Evolutionary conservation across 192 early-diverging fungal genomes (phyloP).

Genomic region (Backusella mclennaniae): DNA sequence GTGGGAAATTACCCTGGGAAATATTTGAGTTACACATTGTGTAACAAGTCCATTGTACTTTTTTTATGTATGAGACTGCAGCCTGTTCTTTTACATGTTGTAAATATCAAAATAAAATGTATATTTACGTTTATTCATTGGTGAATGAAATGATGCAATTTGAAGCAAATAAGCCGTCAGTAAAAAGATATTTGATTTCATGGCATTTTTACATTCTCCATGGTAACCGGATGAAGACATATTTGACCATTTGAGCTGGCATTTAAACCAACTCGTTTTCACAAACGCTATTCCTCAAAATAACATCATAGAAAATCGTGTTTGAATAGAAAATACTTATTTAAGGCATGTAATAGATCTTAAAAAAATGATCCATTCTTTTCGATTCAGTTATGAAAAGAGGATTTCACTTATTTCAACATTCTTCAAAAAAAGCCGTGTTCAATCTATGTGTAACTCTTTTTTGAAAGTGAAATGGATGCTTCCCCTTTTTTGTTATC

Average conservation of each 20-base stretch:
- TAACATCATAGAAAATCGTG: neutral
- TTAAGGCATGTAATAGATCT: no score
- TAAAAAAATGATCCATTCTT: no score
- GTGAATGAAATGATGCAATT: neutral
- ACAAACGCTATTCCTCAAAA: neutral
- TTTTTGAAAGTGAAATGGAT: no score
- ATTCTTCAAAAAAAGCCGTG: neutral
- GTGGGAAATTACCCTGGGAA: conserved; percentile 5
- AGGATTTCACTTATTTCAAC: neutral
- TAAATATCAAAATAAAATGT: neutral
- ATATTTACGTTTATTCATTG: neutral
- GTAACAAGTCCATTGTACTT: neutral
- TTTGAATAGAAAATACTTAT: neutral
- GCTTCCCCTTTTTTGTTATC: neutral
- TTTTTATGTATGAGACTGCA: neutral
- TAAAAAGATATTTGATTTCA: neutral
- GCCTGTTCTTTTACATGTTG: neutral
- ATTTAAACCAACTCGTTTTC: neutral
- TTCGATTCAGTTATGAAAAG: neutral
- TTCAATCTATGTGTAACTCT: neutral
- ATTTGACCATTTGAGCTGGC: neutral
- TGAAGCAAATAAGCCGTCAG: neutral
- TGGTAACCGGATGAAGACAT: neutral
- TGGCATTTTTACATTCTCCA: no score
- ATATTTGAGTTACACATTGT: neutral